Evolutionary conservation across 306 rosid genomes (phyloP).

Genomic region (Rosa persica): DNA sequence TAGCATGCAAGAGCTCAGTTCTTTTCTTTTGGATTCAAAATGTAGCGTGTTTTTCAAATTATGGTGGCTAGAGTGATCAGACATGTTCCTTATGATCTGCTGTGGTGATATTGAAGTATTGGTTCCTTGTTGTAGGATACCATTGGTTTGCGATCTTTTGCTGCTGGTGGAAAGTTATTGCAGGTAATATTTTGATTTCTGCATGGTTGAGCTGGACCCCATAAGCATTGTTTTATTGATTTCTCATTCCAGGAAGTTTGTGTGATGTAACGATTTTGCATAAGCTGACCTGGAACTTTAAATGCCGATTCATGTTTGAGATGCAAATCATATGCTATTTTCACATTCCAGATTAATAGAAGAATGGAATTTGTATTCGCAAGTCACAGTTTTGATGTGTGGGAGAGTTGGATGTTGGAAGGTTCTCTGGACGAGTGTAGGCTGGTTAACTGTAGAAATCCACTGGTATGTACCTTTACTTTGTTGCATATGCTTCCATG

Average conservation of each 20-base stretch:
- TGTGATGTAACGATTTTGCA: background rate
- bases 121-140: slow-evolving; percentile 62
- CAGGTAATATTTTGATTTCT: slow-evolving; percentile 52
- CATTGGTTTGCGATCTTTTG: slow-evolving; percentile 91
- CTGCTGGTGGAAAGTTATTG: slow-evolving; percentile 94
- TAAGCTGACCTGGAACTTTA: slow-evolving; percentile 17
- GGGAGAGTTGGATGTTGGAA: slow-evolving; percentile 94
- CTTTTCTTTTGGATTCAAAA: slow-evolving; percentile 9
- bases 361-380: slow-evolving; percentile 94
- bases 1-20: slow-evolving; percentile 25
- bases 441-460: slow-evolving; percentile 88
- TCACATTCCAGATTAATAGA: slow-evolving; percentile 76
- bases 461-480: slow-evolving; percentile 49
- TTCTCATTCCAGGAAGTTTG: slow-evolving; percentile 8
- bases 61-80: slow-evolving; percentile 19
- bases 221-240: background rate
- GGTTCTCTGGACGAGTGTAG: slow-evolving; percentile 86
- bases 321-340: slow-evolving; percentile 13
- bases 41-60: slow-evolving; percentile 16
- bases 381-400: slow-evolving; percentile 98
- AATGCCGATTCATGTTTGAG: slow-evolving; percentile 16
- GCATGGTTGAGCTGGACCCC: background rate
- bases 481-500: slow-evolving; percentile 6
- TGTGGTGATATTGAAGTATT: slow-evolving; percentile 32
- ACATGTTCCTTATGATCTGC: slow-evolving; percentile 19